A percentile compares a stretch with the other conserved stretches of the same genome.
phyloP scores from a whole-genome alignment of 306 rosid species.

The Macrotyloma uniflorum region DNA sequence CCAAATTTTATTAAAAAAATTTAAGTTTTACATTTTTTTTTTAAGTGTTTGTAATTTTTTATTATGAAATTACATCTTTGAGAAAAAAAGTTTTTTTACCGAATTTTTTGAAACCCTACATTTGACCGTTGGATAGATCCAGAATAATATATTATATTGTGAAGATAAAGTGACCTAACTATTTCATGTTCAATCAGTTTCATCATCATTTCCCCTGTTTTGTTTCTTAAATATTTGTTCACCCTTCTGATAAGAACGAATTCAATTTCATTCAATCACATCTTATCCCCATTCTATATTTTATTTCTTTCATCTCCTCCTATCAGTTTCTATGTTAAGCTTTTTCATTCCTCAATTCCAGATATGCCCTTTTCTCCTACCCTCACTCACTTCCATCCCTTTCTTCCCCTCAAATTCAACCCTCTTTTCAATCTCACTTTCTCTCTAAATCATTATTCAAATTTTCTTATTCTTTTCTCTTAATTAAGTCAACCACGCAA shows the following conservation, averaged over 20 bases:
- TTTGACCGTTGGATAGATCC: neutral
- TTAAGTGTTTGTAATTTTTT: no score
- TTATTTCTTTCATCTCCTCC: no score
- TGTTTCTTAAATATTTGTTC: neutral
- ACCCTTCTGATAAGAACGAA: conserved; percentile 10
- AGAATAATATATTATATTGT: neutral
- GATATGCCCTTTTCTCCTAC: neutral
- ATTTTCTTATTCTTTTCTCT: neutral
- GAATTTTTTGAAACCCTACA: neutral
- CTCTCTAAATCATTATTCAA: neutral
- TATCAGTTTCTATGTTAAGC: no score
- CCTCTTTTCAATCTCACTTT: neutral
- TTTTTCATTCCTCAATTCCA: no score
- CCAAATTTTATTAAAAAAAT: no score
- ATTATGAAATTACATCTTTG: no score
- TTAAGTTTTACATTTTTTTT: no score
- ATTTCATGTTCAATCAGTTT: conserved; percentile 11
- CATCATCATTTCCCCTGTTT: neutral
- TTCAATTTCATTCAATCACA: neutral
- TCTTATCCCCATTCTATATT: conserved; percentile 18
- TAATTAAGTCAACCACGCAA: neutral
- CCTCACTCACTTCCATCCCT: neutral
- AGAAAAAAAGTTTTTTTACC: neutral
- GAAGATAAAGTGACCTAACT: neutral
- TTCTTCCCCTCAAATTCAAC: neutral